Evolutionary conservation across 2,329 filamentous ascomycete species (phyloP), one percentile per base, ranked within the genome.

Genomic region (Pestalotiopsis sp.): DNA sequence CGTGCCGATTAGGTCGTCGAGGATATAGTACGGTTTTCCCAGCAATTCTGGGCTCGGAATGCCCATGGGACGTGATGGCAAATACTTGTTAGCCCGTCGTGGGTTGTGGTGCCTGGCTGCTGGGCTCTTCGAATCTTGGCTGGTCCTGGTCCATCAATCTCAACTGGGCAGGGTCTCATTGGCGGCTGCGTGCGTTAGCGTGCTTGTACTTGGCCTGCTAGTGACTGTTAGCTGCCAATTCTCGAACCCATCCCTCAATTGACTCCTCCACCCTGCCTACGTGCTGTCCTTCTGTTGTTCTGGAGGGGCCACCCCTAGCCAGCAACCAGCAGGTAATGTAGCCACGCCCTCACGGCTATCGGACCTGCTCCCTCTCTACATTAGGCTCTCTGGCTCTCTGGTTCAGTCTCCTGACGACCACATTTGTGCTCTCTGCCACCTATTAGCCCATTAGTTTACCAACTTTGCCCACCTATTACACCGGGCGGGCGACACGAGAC

Each of bases 171-270:
- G 61, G 61, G 36, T 49, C n/a, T 31, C 7, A 49, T 27, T 45
- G 61, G 61, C 61, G 38, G 39, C 36, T 39, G 61, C 61, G 17
- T n/a, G 25, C 39, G 14, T 64, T 27, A 64, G 61, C 39, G 61
- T 52, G 17, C 61, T 64, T 7, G 38, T 64, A 11, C 14, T 12
- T 14, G 61, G 36, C 36, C 27, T 11, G 59, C 59, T 62, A 62
- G 59, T 14, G 27, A 39, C 36, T 52, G 45, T 52, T 52, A 52
- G 45, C 45, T 52, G 45, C 45, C 45, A 52, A 52, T 23, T 52
- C 45, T 52, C 45, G 45, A 52, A 52, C 45, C 20, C 45, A 52
- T 23, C 31, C 31, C 31, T 52, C 45, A 27, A 27, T 27, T 27
- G 27, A 27, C 27, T 27, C 27, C 45, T 52, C 45, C 45, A 52